These are phyloP conservation scores for Dictyostelium brefeldianum DNA, from an alignment of 78 protist genomes.

Conservation along the genomic window DNA sequence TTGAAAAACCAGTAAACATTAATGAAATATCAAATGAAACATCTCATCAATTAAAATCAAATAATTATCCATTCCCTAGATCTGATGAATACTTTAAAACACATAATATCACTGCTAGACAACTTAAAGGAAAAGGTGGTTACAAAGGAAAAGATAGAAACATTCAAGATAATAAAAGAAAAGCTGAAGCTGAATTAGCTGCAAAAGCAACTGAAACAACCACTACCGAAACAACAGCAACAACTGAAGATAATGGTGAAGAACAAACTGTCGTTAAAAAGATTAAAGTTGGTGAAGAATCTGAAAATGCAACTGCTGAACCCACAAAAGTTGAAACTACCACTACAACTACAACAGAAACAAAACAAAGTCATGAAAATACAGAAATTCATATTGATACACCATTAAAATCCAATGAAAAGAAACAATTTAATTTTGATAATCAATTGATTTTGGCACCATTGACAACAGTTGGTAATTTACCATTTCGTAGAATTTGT, in stretches of 20 bases:
- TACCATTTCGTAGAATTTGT: constrained; percentile 98
- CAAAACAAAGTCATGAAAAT: constrained; percentile 42
- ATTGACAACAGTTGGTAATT: constrained; percentile 99
- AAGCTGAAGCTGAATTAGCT: neutral
- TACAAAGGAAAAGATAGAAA: too few relatives aligned
- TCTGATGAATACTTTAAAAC: constrained; percentile 12
- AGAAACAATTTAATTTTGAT: constrained; percentile 84
- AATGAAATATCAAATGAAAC: constrained; percentile 26
- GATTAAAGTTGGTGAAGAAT: neutral
- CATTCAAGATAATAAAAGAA: too few relatives aligned
- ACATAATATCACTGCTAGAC: neutral
- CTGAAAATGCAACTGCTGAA: neutral
- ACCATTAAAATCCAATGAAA: constrained; percentile 44
- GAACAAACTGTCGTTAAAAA: neutral
- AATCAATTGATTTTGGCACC: constrained; percentile 97
- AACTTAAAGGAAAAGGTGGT: neutral
- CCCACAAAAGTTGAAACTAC: neutral
- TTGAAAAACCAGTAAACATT: neutral
- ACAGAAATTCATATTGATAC: constrained; percentile 28
- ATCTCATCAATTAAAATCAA: neutral
- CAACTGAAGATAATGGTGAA: neutral
- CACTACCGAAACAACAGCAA: constrained; percentile 2
- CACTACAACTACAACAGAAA: neutral
- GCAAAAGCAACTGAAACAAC: neutral
- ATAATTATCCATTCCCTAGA: neutral